Conservation (phyloP, 2,329 filamentous ascomycete species). For the Pseudogymnoascus destructans region DNA sequence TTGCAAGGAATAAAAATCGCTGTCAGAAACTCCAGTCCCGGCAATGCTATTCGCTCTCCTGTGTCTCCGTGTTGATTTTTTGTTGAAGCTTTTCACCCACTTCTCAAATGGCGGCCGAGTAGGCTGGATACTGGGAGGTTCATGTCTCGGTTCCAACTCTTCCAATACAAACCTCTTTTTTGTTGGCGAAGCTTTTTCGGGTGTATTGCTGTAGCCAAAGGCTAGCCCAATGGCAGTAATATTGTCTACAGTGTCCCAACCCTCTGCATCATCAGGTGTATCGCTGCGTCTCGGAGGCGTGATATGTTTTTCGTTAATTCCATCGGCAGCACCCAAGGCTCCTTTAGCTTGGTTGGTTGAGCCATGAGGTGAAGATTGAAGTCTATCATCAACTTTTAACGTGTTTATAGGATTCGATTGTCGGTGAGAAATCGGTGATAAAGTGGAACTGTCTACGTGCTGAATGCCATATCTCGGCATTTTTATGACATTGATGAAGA, state of each 20-base stretch:
- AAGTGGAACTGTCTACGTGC: not conserved
- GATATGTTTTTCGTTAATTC: not conserved
- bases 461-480: not conserved
- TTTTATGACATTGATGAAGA: not conserved
- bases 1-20: conserved; percentile 19
- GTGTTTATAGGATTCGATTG: not conserved
- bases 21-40: conserved; percentile 27
- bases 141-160: conserved; percentile 13
- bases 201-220: conserved; percentile 25
- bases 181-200: conserved; percentile 9
- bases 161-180: conserved; percentile 22
- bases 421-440: not conserved
- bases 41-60: conserved; percentile 27
- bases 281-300: not conserved
- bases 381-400: not conserved
- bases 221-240: conserved; percentile 31
- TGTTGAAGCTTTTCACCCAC: conserved; percentile 60
- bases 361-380: not conserved
- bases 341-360: not conserved
- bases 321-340: not conserved
- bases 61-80: conserved; percentile 36
- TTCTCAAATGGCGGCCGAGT: conserved; percentile 44
- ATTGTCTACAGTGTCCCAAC: conserved; percentile 30
- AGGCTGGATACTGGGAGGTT: not conserved
- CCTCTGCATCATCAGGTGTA: conserved; percentile 22